Evolutionary conservation across 1,139 yeast genomes (phyloP).

Genomic region (Chernovozyma aurita): DNA sequence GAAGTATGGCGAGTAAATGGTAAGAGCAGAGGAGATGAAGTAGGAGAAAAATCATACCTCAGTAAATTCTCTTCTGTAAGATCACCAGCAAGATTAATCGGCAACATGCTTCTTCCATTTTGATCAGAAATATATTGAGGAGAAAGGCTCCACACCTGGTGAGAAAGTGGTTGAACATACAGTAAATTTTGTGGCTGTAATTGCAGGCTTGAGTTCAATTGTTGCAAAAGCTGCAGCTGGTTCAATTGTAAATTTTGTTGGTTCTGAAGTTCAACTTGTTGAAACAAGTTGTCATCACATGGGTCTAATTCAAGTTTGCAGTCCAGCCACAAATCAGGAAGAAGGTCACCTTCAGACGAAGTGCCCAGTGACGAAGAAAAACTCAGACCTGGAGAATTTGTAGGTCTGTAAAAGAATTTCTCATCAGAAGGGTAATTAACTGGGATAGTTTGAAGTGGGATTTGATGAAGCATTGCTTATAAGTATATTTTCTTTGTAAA

Average conservation of each 20-base stretch:
- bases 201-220: no score
- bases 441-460: slow-evolving; percentile 6
- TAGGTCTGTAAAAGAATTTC: not conserved
- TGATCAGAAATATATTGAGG: not conserved
- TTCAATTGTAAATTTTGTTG: slow-evolving; percentile 2
- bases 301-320: not conserved
- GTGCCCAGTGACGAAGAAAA: slow-evolving; percentile 4
- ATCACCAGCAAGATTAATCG: slow-evolving; percentile 2
- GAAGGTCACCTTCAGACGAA: slow-evolving; percentile 6
- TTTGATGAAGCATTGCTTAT: slow-evolving; percentile 6
- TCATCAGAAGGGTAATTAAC: not conserved
- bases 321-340: slow-evolving; percentile 8
- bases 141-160: slow-evolving; percentile 4
- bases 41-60: slow-evolving; percentile 5
- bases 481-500: no score
- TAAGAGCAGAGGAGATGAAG: slow-evolving; percentile 1
- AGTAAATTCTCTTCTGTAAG: slow-evolving; percentile 6
- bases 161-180: not conserved
- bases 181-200: not conserved
- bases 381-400: slow-evolving; percentile 5
- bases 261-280: no score
- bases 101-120: not conserved
- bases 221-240: not conserved
- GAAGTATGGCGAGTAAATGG: slow-evolving; percentile 2
- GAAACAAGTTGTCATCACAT: not conserved